Evolutionary conservation across 2,329 filamentous ascomycete species (phyloP), one percentile per base, ranked within the genome.

Genomic region (Parastagonospora avenae): DNA sequence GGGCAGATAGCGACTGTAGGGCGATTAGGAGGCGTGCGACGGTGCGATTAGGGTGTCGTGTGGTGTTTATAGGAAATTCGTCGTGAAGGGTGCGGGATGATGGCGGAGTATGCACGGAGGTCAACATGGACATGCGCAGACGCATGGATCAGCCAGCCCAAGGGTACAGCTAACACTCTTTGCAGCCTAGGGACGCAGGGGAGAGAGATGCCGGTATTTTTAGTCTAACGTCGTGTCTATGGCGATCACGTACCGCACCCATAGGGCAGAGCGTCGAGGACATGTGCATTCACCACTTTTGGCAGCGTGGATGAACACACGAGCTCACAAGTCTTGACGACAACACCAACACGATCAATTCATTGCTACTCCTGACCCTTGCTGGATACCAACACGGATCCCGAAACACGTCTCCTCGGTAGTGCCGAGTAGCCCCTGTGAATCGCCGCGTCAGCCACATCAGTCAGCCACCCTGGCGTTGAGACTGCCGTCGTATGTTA

Each of bases 201-300:
- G 44, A 47, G 50, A 49, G 37, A 38, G 40, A 42, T 45, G 48
- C 27, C 19, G 45, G 50, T 56, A 56, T 54, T 49, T 54, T 51
- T 56, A 56, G 53, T 35, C 42, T 37, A 35, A 32, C 48, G 40
- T 38, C 40, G 42, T 42, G 38, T 41, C 14, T 37, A 15, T 46
- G 43, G 33, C 43, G n/a, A 16, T 46, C 14, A 15, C 11, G 33
- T 46, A 16, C 19, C 27, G 27, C 19, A 24, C 19, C 19, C 19
- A 24, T 24, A 24, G 19, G 19, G 19, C 19, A 24, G 19, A 24
- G 19, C 19, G 5, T 24, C 19, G 19, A 24, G 5, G 3, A 24
- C 19, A 24, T 24, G 19, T 24, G 19, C 19, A 24, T 24, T 24
- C 19, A 29, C 8, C 9, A 27, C 41, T 9, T 7, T 2, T 15